These are phyloP conservation scores for Xylaria flabelliformis DNA, from an alignment of 495 filamentous ascomycete species.

Conservation along the genomic window DNA sequence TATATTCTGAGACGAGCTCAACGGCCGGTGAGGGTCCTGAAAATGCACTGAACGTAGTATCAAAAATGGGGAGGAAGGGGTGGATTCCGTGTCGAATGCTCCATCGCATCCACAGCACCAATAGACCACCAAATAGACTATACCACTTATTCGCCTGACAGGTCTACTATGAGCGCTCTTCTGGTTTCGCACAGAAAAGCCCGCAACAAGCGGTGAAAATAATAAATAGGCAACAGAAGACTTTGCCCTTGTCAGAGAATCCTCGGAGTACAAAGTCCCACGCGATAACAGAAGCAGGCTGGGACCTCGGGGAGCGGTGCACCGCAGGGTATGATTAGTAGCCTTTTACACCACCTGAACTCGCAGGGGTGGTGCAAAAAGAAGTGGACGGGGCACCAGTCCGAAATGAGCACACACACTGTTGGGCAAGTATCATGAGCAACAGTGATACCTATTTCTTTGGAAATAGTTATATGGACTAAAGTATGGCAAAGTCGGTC, in stretches of 20 bases:
- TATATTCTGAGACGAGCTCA: background rate
- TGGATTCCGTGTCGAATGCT: background rate
- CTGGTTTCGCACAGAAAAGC: background rate
- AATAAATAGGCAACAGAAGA: background rate
- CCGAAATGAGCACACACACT: constrained; percentile 5
- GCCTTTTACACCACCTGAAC: background rate
- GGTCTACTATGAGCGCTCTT: background rate
- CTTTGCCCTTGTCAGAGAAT: background rate
- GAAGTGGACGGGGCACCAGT: background rate
- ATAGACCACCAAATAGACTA: background rate
- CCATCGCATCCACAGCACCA: background rate
- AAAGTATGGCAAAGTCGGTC: background rate
- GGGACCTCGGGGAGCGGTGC: constrained; percentile 2
- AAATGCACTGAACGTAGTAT: background rate
- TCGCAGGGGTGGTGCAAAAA: constrained; percentile 14
- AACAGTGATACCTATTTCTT: background rate
- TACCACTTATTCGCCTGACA: background rate
- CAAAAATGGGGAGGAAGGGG: background rate
- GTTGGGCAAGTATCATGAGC: background rate
- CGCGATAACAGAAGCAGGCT: constrained; percentile 19
- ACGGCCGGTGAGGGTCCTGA: background rate
- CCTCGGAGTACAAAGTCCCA: background rate
- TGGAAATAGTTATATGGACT: background rate
- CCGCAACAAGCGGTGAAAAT: background rate
- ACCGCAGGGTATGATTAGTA: constrained; percentile 19